Evolutionary conservation across 257 asterid genomes (phyloP), one percentile per base, ranked within the genome.

Genomic region (Cordia subcordata): DNA sequence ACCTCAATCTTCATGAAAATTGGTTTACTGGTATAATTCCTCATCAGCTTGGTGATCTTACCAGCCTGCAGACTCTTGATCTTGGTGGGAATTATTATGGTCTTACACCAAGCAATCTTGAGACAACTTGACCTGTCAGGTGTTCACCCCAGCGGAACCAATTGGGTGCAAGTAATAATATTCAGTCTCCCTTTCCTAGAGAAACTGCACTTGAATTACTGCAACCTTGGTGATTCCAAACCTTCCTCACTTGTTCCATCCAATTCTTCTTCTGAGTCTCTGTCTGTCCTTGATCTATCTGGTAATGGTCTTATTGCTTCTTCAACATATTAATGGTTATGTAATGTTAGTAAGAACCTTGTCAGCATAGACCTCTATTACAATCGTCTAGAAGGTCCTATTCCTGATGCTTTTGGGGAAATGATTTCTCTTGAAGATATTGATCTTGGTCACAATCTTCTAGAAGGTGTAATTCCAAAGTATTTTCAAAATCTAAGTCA

Each of bases 391-490:
- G 16, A 21, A 1, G 82, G 81, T 55, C 49, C 39, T 8, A 58
- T 79, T 58, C 80, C 75, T 33, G 68, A 55, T 46, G 60, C 40
- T 10, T 70, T 79, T 17, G 72, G 61, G 21, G 63, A 44, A 46
- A 13, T 73, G 39, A 13, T 9, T 10, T 46, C 38, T 13, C 64
- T 76, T 1, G 15, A 54, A 12, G 20, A 37, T 33, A 63, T 79
- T 5, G 53, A 51, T 58, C 58, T 79, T 1, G 15, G 57, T 8
- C 0, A 0, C 0, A 79, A 75, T 20, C 1, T 0, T 5, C 62
- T 80, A 5, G 27, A 20, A n/a, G 75, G 73, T 60, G 68, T 62
- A 18, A 61, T 80, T 27, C 76, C 79, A 16, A 61, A 37, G 5
- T 75, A 67, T n/a, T 18, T 64, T 12, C 33, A 16, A 14, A 75